Conservation (phyloP, 2,329 filamentous ascomycete species). For the Epichloe uncinata region DNA sequence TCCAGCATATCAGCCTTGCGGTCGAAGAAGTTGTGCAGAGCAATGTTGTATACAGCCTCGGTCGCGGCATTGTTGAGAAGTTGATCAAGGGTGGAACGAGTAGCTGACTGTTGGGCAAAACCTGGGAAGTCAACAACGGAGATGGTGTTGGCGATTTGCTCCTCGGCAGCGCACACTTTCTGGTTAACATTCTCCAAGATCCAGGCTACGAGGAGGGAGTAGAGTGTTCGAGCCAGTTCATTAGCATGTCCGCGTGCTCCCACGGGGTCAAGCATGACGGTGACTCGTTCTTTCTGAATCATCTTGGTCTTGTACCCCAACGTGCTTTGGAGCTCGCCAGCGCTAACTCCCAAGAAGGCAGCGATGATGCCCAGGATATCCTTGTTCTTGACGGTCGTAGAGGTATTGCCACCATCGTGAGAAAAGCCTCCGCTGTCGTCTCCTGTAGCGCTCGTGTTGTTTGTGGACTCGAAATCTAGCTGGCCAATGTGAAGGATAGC, state of each 20-base stretch:
- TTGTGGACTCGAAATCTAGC: slow-evolving; percentile 77
- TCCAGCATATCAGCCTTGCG: slow-evolving; percentile 87
- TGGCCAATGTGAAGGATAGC: slow-evolving; percentile 95
- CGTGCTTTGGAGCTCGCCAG: slow-evolving; percentile 70
- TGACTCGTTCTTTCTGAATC: slow-evolving; percentile 91
- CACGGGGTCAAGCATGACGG: slow-evolving; percentile 88
- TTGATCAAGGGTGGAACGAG: slow-evolving; percentile 78
- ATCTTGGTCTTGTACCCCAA: slow-evolving; percentile 96
- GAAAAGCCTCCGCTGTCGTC: slow-evolving; percentile 96
- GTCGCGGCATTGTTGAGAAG: slow-evolving; percentile 88
- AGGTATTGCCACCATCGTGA: slow-evolving; percentile 76
- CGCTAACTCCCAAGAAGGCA: slow-evolving; percentile 82
- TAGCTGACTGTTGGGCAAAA: slow-evolving; percentile 73
- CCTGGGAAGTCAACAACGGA: slow-evolving; percentile 95
- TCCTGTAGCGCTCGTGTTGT: slow-evolving; percentile 62
- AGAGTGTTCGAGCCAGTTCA: slow-evolving; percentile 83
- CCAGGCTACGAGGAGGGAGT: slow-evolving; percentile 86
- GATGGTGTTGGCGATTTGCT: slow-evolving; percentile 82
- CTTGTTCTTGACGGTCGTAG: slow-evolving; percentile 87
- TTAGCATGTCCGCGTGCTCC: slow-evolving; percentile 87
- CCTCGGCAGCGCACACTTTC: slow-evolving; percentile 73
- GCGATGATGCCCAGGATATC: slow-evolving; percentile 76
- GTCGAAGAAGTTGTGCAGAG: slow-evolving; percentile 91
- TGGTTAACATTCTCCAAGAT: slow-evolving; percentile 91
- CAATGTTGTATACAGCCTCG: slow-evolving; percentile 85